Base-by-base conservation (phyloP, 495 filamentous ascomycete genomes). In the Cercophora samala region DNA sequence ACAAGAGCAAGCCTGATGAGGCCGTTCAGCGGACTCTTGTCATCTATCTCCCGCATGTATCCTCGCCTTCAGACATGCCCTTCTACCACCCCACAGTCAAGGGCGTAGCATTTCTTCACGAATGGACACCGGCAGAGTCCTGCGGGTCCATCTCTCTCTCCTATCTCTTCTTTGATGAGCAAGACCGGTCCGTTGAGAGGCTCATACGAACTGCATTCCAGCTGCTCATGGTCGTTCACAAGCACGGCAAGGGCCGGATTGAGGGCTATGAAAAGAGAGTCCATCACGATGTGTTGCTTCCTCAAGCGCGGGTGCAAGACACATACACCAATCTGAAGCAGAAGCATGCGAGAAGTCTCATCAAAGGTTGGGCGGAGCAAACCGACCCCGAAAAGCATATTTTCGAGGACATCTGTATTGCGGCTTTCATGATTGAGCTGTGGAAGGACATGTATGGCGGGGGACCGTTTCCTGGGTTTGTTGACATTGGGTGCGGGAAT, bases 401-500 rank as follows among this genome's bases (percentile, higher is more conserved):
- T 8, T 97, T 96, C 75, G 95, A 98, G 74, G 93, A 98, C 74
- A 78, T 99, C 21, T 81, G 87, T n/a, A 96, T 98, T 66, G 89
- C 96, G 0, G 92, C 95, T 11, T 98, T 98, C 72, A 78, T 99
- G 52, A 90, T 98, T 32, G 94, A 97, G 82, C 82, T 97, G 11
- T 99, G 96, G 95, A 77, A 82, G 62, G 85, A 89, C 66, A 95
- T 97, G 89, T 97, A 98, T 72, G 77, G 75, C 18, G 65, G 75
- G 59, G 69, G 65, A 19, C 69, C 72, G 0, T 97, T 97, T 71
- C 91, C 92, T 1, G 93, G 94, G 5, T 99, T 99, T 72, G 91
- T 97, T 11, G 96, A 98, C 73, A 89, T 99, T 58, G 95, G 93
- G 18, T 98, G 95, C 72, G 95, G 95, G 5, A 98, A 97, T 73